Evolutionary conservation across 192 early-diverging fungal species (phyloP).

Genomic region (Funneliformis geosporum): DNA sequence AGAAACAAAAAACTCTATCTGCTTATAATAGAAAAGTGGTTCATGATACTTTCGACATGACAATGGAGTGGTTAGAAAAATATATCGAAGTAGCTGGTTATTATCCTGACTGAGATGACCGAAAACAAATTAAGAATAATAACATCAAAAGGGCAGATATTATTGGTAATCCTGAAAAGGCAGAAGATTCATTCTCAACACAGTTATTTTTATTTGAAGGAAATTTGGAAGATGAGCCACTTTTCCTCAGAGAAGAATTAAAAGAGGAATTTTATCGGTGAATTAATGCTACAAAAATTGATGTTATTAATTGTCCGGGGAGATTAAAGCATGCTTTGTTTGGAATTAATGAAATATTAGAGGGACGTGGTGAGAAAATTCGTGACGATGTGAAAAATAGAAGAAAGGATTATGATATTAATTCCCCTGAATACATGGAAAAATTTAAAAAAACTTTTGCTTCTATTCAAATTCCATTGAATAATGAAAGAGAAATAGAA

Average conservation of each 20-base stretch:
- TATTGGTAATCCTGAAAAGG: neutral
- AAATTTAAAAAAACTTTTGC: neutral
- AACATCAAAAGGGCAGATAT: neutral
- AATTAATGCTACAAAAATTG: neutral
- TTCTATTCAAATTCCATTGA: neutral
- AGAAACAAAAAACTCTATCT: too few species aligned
- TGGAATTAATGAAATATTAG: neutral
- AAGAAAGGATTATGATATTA: neutral
- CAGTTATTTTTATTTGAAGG: neutral
- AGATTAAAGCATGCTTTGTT: neutral
- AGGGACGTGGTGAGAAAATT: neutral
- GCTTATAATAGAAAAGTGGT: neutral
- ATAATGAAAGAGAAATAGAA: neutral
- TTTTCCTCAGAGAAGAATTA: neutral
- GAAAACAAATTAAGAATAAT: neutral
- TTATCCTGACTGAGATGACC: neutral
- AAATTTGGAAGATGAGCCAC: neutral
- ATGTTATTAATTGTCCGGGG: neutral
- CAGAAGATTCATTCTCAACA: neutral
- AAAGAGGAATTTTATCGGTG: neutral
- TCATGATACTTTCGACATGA: neutral
- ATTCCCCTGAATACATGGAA: neutral
- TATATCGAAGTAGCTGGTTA: neutral
- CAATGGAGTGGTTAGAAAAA: neutral
- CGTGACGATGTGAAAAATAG: neutral